Conservation (phyloP, 768 basidiomycete species). For the Lepiota venenata region DNA sequence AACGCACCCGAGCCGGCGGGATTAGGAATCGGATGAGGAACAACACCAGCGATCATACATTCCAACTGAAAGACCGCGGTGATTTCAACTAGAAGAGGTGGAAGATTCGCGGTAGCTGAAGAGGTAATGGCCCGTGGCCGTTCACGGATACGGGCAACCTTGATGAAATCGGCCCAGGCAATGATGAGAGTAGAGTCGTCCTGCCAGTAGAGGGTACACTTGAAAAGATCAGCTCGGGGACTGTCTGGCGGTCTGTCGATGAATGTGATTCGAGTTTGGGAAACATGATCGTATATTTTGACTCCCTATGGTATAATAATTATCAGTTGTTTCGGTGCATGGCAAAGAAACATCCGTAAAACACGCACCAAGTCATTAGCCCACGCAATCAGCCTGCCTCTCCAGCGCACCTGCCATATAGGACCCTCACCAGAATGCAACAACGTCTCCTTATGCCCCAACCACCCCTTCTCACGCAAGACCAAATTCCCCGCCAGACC, state of each 20-base stretch:
- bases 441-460: conserved; percentile 88
- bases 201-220: conserved; percentile 89
- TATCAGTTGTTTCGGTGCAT: background rate
- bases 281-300: conserved; percentile 85
- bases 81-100: conserved; percentile 78
- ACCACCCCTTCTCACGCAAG: conserved; percentile 94
- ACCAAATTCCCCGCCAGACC: conserved; percentile 86
- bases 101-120: conserved; percentile 42
- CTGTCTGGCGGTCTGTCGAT: conserved; percentile 81
- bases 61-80: conserved; percentile 91
- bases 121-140: conserved; percentile 45
- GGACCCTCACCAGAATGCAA: conserved; percentile 88
- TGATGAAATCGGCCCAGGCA: conserved; percentile 92
- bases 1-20: conserved; percentile 16
- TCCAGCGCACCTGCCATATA: conserved; percentile 91
- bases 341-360: background rate
- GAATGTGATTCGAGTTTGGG: conserved; percentile 74
- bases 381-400: conserved; percentile 88
- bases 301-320: conserved; percentile 60
- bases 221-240: conserved; percentile 93
- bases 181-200: conserved; percentile 89
- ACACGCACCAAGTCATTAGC: conserved; percentile 81
- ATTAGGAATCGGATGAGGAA: conserved; percentile 61
- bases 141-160: conserved; percentile 77
- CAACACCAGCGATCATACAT: conserved; percentile 91